phyloP scores from a whole-genome alignment of 495 filamentous ascomycete species.

The Chaetomium cochliodes region DNA sequence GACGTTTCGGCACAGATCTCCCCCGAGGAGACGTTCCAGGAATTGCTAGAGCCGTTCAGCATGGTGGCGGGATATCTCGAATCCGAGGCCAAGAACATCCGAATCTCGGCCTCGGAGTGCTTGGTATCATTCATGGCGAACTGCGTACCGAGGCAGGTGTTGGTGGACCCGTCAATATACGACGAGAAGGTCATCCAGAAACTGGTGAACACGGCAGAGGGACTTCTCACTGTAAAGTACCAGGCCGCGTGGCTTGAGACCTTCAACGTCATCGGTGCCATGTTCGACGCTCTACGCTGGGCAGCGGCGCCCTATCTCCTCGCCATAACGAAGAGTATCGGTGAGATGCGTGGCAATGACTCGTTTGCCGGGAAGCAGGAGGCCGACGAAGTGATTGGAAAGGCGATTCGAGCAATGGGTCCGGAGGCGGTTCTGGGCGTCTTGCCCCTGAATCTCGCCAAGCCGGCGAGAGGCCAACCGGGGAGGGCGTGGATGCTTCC shows the following conservation, averaged over 20 bases:
- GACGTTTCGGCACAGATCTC: conserved; percentile 86
- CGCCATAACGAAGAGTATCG: conserved; percentile 70
- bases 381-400: conserved; percentile 82
- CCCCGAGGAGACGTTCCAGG: conserved; percentile 82
- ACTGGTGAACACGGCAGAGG: conserved; percentile 62
- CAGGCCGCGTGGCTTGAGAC: conserved; percentile 94
- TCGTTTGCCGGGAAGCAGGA: conserved; percentile 93
- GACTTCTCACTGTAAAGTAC: conserved; percentile 82
- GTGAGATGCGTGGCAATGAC: conserved; percentile 83
- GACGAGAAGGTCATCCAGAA: conserved; percentile 83
- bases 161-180: conserved; percentile 81
- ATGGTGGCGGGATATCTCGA: conserved; percentile 75
- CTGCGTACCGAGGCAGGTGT: conserved; percentile 74
- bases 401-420: conserved; percentile 84
- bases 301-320: conserved; percentile 71
- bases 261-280: conserved; percentile 82
- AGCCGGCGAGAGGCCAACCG: conserved; percentile 69
- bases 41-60: conserved; percentile 76
- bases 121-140: conserved; percentile 87
- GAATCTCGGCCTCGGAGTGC: conserved; percentile 90
- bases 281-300: conserved; percentile 87
- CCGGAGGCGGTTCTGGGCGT: conserved; percentile 75
- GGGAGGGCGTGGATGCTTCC: conserved; percentile 95
- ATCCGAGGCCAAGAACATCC: conserved; percentile 86
- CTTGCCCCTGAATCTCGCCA: conserved; percentile 78